Base-by-base conservation (phyloP, 2,329 filamentous ascomycete species). In the Reticulascus tulasneorum region DNA sequence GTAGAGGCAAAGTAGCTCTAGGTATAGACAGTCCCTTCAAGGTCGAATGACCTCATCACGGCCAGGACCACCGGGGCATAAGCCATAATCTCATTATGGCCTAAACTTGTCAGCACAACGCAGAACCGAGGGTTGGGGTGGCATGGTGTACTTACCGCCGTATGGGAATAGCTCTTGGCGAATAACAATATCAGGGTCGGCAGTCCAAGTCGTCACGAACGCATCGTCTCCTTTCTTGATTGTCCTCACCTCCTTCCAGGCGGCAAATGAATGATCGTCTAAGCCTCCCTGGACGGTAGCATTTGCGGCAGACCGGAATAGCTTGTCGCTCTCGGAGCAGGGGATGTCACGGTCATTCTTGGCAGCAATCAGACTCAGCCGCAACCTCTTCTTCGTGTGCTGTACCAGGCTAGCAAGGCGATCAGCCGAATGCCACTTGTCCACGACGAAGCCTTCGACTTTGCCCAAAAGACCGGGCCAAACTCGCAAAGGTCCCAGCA, bases 301-400 rank as follows among this genome's bases (percentile, higher is more conserved):
- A 35, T 69, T 71, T 3, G 75, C 75, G 1, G 80, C 76, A 1
- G 73, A 69, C 20, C 64, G 64, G 53, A 86, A 87, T 2, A 86
- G 60, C 46, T 67, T 69, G 48, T 82, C 74, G 27, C 80, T 79
- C 52, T 89, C 81, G 2, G 66, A 72, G 64, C 79, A 91, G 0
- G 86, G 81, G 41, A 97, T 95, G 49, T 95, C 87, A 40, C 67
- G 66, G 55, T 97, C 91, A 52, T 95, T 78, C 35, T 75, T 73
- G 12, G 89, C 86, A 51, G 96, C 91, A 4, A 97, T 64, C 26
- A 96, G 65, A 27, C 76, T 80, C 15, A 96, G 63, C 16, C 81
- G 72, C 9, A 93, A 45, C 52, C 66, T 66, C 42, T 46, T 68
- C 44, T 63, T 73, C 27, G 72, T 80, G 46, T 61, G 57, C 25